These are phyloP conservation scores for Macrolepiota albuminosa DNA, from an alignment of 768 basidiomycete genomes.

Conservation along the genomic window DNA sequence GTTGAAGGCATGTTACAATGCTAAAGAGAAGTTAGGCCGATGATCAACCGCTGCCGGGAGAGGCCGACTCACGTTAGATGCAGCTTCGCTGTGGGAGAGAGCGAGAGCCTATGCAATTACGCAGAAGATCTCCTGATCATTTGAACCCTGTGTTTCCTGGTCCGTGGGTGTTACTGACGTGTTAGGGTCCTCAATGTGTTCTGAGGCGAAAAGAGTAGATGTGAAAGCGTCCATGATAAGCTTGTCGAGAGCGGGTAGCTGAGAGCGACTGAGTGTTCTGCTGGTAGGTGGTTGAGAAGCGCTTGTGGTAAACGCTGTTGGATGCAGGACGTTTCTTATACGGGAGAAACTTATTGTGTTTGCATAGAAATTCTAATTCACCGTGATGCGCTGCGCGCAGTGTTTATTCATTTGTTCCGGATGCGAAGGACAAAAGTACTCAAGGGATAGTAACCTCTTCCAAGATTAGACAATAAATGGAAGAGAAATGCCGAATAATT, in stretches of 20 bases:
- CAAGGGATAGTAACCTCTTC: no score
- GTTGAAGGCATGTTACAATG: neutral
- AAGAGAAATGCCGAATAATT: no score
- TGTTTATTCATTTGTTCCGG: neutral
- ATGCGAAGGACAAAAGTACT: no score
- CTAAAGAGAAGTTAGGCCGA: neutral
- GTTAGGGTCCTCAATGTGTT: neutral
- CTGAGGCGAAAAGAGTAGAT: neutral
- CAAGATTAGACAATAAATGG: no score
- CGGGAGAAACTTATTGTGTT: neutral
- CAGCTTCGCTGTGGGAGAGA: neutral
- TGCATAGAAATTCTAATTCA: neutral
- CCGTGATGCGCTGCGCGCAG: neutral
- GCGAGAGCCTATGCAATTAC: neutral
- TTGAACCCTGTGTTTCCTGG: neutral
- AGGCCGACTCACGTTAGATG: neutral
- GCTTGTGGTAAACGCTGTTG: neutral
- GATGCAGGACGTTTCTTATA: neutral
- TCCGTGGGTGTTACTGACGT: neutral
- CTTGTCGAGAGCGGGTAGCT: no score
- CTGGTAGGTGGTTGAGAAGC: neutral
- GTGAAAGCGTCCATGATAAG: neutral
- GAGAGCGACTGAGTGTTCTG: neutral
- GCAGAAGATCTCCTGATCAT: neutral
- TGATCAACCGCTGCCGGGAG: neutral